Evolutionary conservation across 1,284 basidiomycete genomes (phyloP).

Genomic region (Cryptococcus amylolentus): DNA sequence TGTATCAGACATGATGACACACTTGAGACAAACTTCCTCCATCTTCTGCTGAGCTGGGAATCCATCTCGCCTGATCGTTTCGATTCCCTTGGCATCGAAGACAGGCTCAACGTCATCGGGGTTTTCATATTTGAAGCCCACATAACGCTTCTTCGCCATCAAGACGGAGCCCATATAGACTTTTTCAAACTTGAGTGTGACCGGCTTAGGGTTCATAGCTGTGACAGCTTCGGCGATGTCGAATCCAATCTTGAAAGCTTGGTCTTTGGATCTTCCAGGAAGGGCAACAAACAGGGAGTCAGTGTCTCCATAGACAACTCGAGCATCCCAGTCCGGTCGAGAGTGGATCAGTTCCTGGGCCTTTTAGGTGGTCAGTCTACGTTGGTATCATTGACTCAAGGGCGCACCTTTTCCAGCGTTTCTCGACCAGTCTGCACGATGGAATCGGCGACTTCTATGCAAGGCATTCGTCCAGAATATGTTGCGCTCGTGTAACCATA

Average conservation of each 20-base stretch:
- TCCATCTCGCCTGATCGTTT: constrained; percentile 90
- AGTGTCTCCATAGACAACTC: constrained; percentile 97
- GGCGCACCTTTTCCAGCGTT: constrained; percentile 79
- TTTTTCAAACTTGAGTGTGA: constrained; percentile 98
- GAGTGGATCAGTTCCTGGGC: constrained; percentile 78
- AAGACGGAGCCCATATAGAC: constrained; percentile 90
- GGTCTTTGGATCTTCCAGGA: constrained; percentile 81
- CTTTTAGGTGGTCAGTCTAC: constrained; percentile 49
- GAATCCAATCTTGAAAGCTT: constrained; percentile 87
- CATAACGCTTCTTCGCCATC: constrained; percentile 95
- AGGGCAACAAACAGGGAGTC: constrained; percentile 92
- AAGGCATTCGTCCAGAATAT: constrained; percentile 95
- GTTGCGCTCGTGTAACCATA: constrained; percentile 94
- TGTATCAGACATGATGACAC: constrained; percentile 21
- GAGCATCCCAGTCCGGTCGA: constrained; percentile 78
- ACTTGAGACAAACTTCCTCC: constrained; percentile 83
- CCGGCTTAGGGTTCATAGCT: constrained; percentile 76
- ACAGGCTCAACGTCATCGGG: constrained; percentile 71
- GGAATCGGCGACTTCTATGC: constrained; percentile 94
- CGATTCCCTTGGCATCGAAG: constrained; percentile 97
- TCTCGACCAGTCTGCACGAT: constrained; percentile 96
- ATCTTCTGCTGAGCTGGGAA: constrained; percentile 84
- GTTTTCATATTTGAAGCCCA: constrained; percentile 89
- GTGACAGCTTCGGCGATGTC: constrained; percentile 89
- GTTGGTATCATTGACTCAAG: background rate